Evolutionary conservation across 2,329 filamentous ascomycete genomes (phyloP).

Genomic region (Sclerotinia borealis): DNA sequence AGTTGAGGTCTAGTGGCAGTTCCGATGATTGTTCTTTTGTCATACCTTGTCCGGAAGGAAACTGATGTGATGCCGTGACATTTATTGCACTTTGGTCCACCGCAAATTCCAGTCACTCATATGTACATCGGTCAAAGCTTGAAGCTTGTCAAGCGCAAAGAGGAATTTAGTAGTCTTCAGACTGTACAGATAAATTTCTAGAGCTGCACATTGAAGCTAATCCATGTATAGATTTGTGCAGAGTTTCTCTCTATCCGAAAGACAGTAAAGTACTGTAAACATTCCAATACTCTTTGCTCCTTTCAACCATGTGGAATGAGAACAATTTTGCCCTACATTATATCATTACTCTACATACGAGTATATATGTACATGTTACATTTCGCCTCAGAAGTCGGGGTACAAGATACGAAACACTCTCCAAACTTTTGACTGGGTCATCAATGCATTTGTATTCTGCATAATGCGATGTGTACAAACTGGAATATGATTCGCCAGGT

Average conservation of each 20-base stretch:
- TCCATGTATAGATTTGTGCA: too few species aligned
- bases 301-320: neutral
- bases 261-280: neutral
- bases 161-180: neutral
- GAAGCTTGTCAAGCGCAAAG: too few species aligned
- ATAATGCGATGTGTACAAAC: neutral
- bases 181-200: neutral
- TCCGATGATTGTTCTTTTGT: neutral
- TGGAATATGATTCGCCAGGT: neutral
- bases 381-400: too few species aligned
- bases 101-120: neutral
- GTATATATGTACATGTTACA: too few species aligned
- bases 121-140: too few species aligned
- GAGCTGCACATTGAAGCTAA: neutral
- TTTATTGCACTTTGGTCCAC: neutral
- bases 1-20: neutral
- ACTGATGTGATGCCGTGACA: neutral
- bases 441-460: slow-evolving; percentile 1
- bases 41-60: neutral
- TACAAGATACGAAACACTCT: neutral
- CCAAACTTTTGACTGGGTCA: neutral
- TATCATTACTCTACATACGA: neutral
- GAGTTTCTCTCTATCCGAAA: neutral
- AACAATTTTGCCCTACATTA: neutral
- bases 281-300: neutral